These are phyloP conservation scores for Phyllosticta citrichinensis DNA, from an alignment of 2,329 filamentous ascomycete genomes.

Conservation along the genomic window DNA sequence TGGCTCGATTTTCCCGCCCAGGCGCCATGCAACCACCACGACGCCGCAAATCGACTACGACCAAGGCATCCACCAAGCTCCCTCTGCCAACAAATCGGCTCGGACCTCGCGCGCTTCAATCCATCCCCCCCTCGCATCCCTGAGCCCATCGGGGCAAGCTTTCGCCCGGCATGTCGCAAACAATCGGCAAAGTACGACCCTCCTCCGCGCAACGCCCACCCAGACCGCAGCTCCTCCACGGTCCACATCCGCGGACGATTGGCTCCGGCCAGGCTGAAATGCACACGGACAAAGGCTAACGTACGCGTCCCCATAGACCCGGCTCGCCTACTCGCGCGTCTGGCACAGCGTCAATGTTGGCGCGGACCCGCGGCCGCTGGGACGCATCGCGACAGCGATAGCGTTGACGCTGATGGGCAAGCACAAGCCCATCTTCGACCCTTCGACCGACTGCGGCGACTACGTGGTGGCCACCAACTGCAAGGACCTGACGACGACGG, in stretches of 20 bases:
- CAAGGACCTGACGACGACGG: slow-evolving; percentile 75
- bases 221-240: background rate
- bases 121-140: background rate
- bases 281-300: background rate
- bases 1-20: slow-evolving; percentile 9
- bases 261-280: background rate
- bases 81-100: background rate
- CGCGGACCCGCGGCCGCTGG: slow-evolving; percentile 64
- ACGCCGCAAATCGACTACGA: background rate
- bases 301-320: slow-evolving; percentile 52
- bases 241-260: background rate
- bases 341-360: slow-evolving; percentile 84
- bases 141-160: slow-evolving; percentile 18
- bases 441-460: slow-evolving; percentile 96
- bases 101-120: background rate
- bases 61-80: background rate
- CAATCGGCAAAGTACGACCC: slow-evolving; percentile 57
- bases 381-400: slow-evolving; percentile 79
- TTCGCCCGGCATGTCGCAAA: slow-evolving; percentile 59
- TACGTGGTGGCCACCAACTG: slow-evolving; percentile 94
- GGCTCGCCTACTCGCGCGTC: slow-evolving; percentile 87
- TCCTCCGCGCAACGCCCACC: slow-evolving; percentile 2
- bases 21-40: slow-evolving; percentile 1
- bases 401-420: slow-evolving; percentile 91
- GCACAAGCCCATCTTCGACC: slow-evolving; percentile 96